A percentile compares a stretch with the other conserved stretches of the same genome.
phyloP scores from a whole-genome alignment of 176 grass and related monocot genomes.

The Guadua angustifolia region DNA sequence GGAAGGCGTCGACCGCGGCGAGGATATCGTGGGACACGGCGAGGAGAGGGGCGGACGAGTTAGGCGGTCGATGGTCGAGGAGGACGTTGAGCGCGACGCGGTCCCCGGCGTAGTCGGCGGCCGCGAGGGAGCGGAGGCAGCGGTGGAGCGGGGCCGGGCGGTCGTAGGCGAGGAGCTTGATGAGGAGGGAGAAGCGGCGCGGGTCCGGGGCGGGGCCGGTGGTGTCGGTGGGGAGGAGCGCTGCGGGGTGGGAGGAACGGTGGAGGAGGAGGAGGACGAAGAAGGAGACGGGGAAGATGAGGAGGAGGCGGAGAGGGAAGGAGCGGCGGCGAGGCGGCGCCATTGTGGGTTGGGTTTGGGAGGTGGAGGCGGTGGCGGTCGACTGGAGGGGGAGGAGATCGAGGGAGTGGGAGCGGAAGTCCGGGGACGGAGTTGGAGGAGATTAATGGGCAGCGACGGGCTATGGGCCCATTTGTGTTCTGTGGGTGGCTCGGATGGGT shows the following conservation, averaged over 20 bases:
- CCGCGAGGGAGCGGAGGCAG: slow-evolving; percentile 79
- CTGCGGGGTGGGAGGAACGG: slow-evolving; percentile 32
- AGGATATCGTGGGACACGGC: slow-evolving; percentile 66
- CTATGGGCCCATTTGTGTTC: background rate
- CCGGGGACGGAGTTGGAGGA: slow-evolving; percentile 10
- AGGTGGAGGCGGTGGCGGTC: background rate
- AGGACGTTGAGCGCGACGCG: slow-evolving; percentile 76
- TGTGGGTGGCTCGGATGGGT: too few relatives aligned
- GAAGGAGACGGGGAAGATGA: slow-evolving; percentile 41
- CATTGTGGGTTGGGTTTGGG: slow-evolving; percentile 43
- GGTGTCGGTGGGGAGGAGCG: background rate
- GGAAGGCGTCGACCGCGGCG: slow-evolving; percentile 55
- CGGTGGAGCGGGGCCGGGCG: slow-evolving; percentile 69
- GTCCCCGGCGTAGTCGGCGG: slow-evolving; percentile 78
- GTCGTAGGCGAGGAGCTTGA: slow-evolving; percentile 54
- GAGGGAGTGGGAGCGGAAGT: background rate
- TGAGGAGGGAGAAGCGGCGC: slow-evolving; percentile 64
- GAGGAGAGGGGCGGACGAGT: slow-evolving; percentile 48
- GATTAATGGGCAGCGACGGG: too few relatives aligned
- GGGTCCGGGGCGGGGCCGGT: slow-evolving; percentile 33
- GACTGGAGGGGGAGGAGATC: slow-evolving; percentile 18
- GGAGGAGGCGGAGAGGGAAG: slow-evolving; percentile 54
- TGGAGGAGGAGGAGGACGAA: slow-evolving; percentile 50
- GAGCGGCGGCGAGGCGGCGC: slow-evolving; percentile 55
- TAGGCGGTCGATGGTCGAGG: slow-evolving; percentile 67